These are phyloP conservation scores for Yamadazyma sp. DNA, from an alignment of 805 yeast species.

Conservation along the genomic window DNA sequence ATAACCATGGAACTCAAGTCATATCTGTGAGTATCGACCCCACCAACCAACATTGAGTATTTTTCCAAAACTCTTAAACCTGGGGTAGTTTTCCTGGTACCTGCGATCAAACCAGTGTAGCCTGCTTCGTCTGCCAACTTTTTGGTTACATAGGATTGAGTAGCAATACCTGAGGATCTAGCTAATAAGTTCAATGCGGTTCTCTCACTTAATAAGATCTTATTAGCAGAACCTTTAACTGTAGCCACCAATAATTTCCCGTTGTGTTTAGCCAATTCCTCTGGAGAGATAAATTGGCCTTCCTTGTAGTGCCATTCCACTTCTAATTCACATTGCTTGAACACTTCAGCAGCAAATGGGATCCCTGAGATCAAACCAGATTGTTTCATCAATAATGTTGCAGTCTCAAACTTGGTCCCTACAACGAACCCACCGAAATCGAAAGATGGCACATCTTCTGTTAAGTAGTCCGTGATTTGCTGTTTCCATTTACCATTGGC, in stretches of 20 bases:
- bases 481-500: conserved; percentile 77
- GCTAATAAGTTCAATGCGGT: conserved; percentile 79
- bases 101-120: conserved; percentile 83
- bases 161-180: conserved; percentile 85
- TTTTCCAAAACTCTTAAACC: conserved; percentile 87
- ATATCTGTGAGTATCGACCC: conserved; percentile 88
- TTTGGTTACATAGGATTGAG: conserved; percentile 59
- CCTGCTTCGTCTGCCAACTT: conserved; percentile 63
- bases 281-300: conserved; percentile 47
- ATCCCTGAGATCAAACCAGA: conserved; percentile 79
- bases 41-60: conserved; percentile 94
- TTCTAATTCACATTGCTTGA: conserved; percentile 64
- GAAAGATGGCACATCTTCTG: conserved; percentile 90
- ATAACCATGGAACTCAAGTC: conserved; percentile 92
- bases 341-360: conserved; percentile 87
- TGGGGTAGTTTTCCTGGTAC: conserved; percentile 97
- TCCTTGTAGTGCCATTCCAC: conserved; percentile 76
- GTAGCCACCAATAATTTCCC: conserved; percentile 71
- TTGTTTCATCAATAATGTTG: conserved; percentile 78
- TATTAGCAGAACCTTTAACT: conserved; percentile 77
- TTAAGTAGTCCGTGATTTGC: conserved; percentile 69
- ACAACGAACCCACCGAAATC: conserved; percentile 95
- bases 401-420: conserved; percentile 69
- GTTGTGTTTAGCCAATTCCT: conserved; percentile 42
- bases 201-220: conserved; percentile 80